Evolutionary conservation across 2,329 filamentous ascomycete species (phyloP), one percentile per base, ranked within the genome.

Genomic region (Parastagonospora nodorum): DNA sequence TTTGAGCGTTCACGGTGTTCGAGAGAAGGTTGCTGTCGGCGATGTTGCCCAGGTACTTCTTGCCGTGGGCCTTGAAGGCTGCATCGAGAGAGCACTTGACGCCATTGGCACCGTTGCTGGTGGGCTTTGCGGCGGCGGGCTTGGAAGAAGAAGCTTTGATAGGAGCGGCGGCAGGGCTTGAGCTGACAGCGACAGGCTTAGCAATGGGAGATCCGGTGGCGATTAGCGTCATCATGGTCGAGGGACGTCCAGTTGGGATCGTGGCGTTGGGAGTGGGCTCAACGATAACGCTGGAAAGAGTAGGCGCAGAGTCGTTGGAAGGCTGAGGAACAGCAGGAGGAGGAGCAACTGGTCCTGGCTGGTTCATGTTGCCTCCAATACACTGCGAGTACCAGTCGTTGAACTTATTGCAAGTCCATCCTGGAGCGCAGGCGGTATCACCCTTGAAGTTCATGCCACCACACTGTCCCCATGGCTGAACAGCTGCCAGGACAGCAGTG

Each of bases 21-120:
- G 67, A 75, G 4, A 88, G 78, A 9, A 75, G 78, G 53, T 74
- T 75, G 63, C 82, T 76, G 63, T 88, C 85, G 1, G 81, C 77
- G 47, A 76, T 78, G 11, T 80, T 80, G 57, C 87, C 87, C 48
- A 82, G 83, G 74, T 88, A 89, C 57, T 82, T 77, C 75, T 88
- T 89, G 55, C 86, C 86, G 61, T 83, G 80, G 50, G 80, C 79
- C 66, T 82, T 82, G 74, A 87, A 67, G 11, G 69, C 67, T 65
- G 86, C 79, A 54, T 87, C 76, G 71, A 81, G 82, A 48, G 60
- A 60, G 56, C 66, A 69, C 10, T 51, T 31, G 9, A 50, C 66
- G 4, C 63, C 64, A 16, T 63, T 59, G 33, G 61, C 46, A 5
- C 61, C 54, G 16, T 37, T 58, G 11, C 46, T 58, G 24, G 54